Percentiles rank a stretch among this genome's conserved stretches.
These are phyloP conservation scores for Coemansia sp. DNA, from an alignment of 192 early-diverging fungal species.

Conservation along the genomic window DNA sequence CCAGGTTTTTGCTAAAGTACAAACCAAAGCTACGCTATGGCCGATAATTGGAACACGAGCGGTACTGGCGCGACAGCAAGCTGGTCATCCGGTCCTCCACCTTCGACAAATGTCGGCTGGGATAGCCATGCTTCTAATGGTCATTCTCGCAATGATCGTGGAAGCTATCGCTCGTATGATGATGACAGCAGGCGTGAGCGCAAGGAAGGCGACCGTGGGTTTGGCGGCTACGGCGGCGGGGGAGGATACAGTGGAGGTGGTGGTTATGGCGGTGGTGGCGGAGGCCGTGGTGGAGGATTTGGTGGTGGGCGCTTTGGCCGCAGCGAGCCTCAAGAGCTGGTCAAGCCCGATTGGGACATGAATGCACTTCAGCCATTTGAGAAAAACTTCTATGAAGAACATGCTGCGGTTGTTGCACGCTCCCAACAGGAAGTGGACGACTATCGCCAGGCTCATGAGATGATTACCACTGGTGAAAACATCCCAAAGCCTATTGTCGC, in stretches of 20 bases:
- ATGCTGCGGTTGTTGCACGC: constrained; percentile 66
- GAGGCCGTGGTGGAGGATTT: constrained; percentile 4
- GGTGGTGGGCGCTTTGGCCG: constrained; percentile 19
- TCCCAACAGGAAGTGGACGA: constrained; percentile 71
- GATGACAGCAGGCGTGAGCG: constrained; percentile 64
- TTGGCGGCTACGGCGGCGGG: no score
- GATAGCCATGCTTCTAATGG: constrained; percentile 23
- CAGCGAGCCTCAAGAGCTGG: constrained; percentile 29
- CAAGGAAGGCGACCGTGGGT: constrained; percentile 54
- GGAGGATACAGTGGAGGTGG: constrained; percentile 20
- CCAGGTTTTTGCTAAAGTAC: background rate
- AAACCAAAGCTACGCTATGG: constrained; percentile 9
- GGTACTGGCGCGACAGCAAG: constrained; percentile 10
- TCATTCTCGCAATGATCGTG: constrained; percentile 45
- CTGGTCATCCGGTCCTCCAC: constrained; percentile 2
- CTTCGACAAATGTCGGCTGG: constrained; percentile 10
- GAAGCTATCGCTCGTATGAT: constrained; percentile 63
- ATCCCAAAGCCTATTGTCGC: constrained; percentile 87
- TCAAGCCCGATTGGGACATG: constrained; percentile 59
- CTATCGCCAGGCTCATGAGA: constrained; percentile 75
- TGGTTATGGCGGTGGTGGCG: constrained; percentile 12
- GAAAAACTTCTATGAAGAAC: constrained; percentile 97
- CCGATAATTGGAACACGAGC: constrained; percentile 24
- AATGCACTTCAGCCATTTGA: constrained; percentile 75
- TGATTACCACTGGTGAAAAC: constrained; percentile 77